Base-by-base conservation (phyloP, 106 monocot genomes). In the Vanilla planifolia region DNA sequence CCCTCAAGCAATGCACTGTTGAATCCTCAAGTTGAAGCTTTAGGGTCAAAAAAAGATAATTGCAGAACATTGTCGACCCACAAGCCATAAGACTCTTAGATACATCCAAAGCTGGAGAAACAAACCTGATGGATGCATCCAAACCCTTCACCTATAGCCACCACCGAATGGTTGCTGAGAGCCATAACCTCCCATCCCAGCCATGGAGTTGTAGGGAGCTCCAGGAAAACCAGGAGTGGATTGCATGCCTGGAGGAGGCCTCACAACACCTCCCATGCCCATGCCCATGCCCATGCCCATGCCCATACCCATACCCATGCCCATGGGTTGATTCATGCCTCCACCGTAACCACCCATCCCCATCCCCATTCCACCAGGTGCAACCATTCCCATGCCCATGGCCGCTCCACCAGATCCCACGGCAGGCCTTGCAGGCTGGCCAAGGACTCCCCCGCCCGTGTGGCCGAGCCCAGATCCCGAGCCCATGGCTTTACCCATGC, bases 401-500 rank as follows among this genome's bases (percentile, higher is more conserved):
- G 75, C 79, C 74, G 69, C 60, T 3, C 63, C 68, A 42, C 43
- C 39, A 14, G 28, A 16, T 16, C 58, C 62, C 53, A 79, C 64
- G 63, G 73, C 76, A 3, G 75, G 78, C 26, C 73, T 87, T 21
- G 69, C 36, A 63, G 75, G 51, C 15, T 64, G 68, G 3, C 62
- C 64, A 21, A 81, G 5, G 19, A 36, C 61, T 13, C 55, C 36
- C 33, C 69, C 62, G 48, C 76, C 66, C 0, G 66, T 41, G 29
- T 64, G 71, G 6, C 75, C 72, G 16, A 72, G 64, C 25, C 81
- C 76, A n/a, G 88, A 89, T 40, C 95, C 95, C 25, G 86, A 44
- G 22, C 96, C 96, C 96, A 98, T 98, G 13, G 96, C 96, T 80
- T 91, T 91, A 27, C 96, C 96, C 96, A 98, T 98, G 32, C 68